Conservation (phyloP, 176 grass and related monocot species). For the Bonia amplexicaulis region DNA sequence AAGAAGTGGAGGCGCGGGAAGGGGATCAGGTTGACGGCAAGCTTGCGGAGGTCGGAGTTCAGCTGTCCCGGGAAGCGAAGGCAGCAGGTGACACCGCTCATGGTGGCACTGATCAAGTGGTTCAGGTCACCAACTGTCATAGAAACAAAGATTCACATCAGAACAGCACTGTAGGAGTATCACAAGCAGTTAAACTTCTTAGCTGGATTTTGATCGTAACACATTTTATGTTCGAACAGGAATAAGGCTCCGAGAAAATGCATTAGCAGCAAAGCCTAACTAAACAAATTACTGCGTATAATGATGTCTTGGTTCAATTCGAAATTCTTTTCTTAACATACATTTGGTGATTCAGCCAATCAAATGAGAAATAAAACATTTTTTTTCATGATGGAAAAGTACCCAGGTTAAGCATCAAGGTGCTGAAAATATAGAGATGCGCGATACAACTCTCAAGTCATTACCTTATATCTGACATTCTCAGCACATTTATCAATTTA, state of each 20-base stretch:
- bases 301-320: background rate
- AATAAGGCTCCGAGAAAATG: background rate
- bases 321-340: no score
- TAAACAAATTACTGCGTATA: background rate
- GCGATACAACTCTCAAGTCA: background rate
- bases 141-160: conserved; percentile 14
- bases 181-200: background rate
- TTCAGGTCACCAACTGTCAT: conserved; percentile 71
- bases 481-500: background rate
- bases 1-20: conserved; percentile 87
- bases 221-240: background rate
- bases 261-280: background rate
- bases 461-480: background rate
- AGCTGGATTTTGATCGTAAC: background rate
- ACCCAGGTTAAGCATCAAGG: background rate
- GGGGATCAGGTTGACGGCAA: conserved; percentile 72
- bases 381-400: background rate
- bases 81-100: conserved; percentile 77
- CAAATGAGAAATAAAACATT: background rate
- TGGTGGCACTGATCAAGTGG: conserved; percentile 72
- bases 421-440: background rate
- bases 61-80: conserved; percentile 81
- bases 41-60: conserved; percentile 76
- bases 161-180: background rate
- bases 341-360: background rate